Evolutionary conservation across 2,329 filamentous ascomycete species (phyloP).

Genomic region (Zasmidium angulare): DNA sequence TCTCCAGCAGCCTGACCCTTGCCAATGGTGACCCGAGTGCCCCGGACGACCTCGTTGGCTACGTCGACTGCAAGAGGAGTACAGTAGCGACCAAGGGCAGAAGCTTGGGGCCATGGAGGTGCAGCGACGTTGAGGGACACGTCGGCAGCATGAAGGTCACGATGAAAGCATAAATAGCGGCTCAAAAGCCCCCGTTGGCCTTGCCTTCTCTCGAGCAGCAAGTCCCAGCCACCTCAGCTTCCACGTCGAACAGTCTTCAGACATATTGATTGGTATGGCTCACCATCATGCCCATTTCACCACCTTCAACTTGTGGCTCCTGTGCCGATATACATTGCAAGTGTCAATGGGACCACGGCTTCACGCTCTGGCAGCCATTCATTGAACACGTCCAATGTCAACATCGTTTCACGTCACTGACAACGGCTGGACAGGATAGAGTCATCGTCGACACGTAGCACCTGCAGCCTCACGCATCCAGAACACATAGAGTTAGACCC

Average conservation of each 20-base stretch:
- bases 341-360: constrained; percentile 3
- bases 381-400: background rate
- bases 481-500: background rate
- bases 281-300: constrained; percentile 1
- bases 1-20: constrained; percentile 40
- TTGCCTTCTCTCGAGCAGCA: constrained; percentile 17
- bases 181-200: constrained; percentile 13
- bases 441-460: background rate
- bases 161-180: constrained; percentile 34
- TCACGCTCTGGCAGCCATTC: background rate
- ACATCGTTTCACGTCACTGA: background rate
- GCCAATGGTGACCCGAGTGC: constrained; percentile 42
- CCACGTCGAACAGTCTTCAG: constrained; percentile 1
- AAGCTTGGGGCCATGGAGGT: background rate
- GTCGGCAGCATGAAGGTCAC: constrained; percentile 10
- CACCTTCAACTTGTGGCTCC: background rate
- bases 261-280: constrained; percentile 14
- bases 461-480: background rate
- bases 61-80: constrained; percentile 4
- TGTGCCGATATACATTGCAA: background rate
- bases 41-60: constrained; percentile 48
- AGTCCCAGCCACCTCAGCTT: constrained; percentile 18
- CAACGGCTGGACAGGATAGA: background rate
- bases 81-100: constrained; percentile 13
- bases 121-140: constrained; percentile 9